These are phyloP conservation scores for Ophiostoma perfectum DNA, from an alignment of 2,329 filamentous ascomycete species.

Conservation along the genomic window DNA sequence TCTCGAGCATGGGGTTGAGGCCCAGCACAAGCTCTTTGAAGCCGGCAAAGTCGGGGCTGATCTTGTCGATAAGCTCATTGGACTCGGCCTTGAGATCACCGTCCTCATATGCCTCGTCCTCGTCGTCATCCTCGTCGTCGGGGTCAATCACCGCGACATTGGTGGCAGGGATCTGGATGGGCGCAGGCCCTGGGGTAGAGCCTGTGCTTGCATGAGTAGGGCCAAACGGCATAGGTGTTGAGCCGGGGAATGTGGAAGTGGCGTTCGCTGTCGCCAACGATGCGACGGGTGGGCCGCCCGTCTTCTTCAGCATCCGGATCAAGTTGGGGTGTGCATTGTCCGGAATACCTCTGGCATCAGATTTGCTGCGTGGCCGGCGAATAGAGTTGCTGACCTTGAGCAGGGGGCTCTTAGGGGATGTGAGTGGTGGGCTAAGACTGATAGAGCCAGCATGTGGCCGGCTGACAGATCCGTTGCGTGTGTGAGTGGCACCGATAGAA, in stretches of 20 bases:
- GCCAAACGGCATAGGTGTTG: neutral
- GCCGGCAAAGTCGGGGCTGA: slow-evolving; percentile 67
- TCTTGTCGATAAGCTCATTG: slow-evolving; percentile 57
- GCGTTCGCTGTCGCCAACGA: slow-evolving; percentile 40
- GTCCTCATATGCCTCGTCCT: slow-evolving; percentile 57
- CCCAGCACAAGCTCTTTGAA: slow-evolving; percentile 69
- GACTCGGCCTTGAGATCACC: slow-evolving; percentile 57
- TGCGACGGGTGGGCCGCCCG: slow-evolving; percentile 51
- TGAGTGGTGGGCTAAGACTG: slow-evolving; percentile 35
- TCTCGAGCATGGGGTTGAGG: slow-evolving; percentile 65
- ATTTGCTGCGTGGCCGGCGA: slow-evolving; percentile 53
- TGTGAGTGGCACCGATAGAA: slow-evolving; percentile 52
- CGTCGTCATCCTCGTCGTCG: slow-evolving; percentile 43
- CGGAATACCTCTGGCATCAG: slow-evolving; percentile 41
- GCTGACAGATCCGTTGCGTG: slow-evolving; percentile 56
- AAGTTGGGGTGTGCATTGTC: slow-evolving; percentile 41
- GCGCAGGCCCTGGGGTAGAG: slow-evolving; percentile 8
- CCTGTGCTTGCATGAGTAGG: neutral
- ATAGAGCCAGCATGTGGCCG: slow-evolving; percentile 20
- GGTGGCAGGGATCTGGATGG: slow-evolving; percentile 22
- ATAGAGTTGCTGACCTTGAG: slow-evolving; percentile 46
- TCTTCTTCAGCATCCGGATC: slow-evolving; percentile 47
- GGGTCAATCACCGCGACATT: slow-evolving; percentile 33
- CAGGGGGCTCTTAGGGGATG: slow-evolving; percentile 46
- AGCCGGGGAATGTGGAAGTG: slow-evolving; percentile 16